Evolutionary conservation across 2,329 filamentous ascomycete genomes (phyloP).

Genomic region (Spiromastix sp.): DNA sequence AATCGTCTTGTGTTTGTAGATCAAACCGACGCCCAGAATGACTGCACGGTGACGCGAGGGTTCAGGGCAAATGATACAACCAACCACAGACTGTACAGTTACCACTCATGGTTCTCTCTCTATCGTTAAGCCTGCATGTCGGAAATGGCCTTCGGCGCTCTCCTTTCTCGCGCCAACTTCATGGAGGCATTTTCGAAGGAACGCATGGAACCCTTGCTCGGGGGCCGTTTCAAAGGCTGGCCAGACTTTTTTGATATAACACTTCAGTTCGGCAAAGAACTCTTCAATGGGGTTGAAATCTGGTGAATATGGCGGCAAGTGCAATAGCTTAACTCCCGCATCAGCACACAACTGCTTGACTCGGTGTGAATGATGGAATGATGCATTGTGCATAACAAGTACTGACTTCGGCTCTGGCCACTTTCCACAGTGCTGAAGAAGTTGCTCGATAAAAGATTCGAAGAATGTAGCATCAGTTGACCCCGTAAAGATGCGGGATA

Average conservation of each 20-base stretch:
- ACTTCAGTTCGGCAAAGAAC: constrained; percentile 28
- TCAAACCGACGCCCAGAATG: too few species aligned
- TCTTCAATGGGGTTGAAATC: constrained; percentile 29
- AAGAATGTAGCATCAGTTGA: constrained; percentile 22
- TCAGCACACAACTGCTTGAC: constrained; percentile 9
- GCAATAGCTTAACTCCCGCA: constrained; percentile 9
- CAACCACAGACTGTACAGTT: too few species aligned
- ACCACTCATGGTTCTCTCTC: constrained; percentile 3
- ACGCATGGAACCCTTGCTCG: constrained; percentile 12
- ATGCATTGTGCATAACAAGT: constrained; percentile 18
- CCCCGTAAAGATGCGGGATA: constrained; percentile 20
- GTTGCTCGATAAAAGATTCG: constrained; percentile 21
- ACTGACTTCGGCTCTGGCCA: constrained; percentile 23
- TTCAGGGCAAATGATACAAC: too few species aligned
- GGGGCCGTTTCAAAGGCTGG: constrained; percentile 13
- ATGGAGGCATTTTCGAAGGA: constrained; percentile 17
- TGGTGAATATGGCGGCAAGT: constrained; percentile 26
- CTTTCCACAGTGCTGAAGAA: constrained; percentile 18
- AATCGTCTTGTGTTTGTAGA: too few species aligned
- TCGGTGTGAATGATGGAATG: constrained; percentile 8
- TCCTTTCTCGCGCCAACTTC: constrained; percentile 13
- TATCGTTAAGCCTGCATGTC: constrained; percentile 12
- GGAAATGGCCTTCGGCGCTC: constrained; percentile 14
- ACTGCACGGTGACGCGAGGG: too few species aligned
- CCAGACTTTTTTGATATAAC: constrained; percentile 22